These are phyloP conservation scores for Phyllachora maydis DNA, from an alignment of 2,329 filamentous ascomycete species.

Conservation along the genomic window DNA sequence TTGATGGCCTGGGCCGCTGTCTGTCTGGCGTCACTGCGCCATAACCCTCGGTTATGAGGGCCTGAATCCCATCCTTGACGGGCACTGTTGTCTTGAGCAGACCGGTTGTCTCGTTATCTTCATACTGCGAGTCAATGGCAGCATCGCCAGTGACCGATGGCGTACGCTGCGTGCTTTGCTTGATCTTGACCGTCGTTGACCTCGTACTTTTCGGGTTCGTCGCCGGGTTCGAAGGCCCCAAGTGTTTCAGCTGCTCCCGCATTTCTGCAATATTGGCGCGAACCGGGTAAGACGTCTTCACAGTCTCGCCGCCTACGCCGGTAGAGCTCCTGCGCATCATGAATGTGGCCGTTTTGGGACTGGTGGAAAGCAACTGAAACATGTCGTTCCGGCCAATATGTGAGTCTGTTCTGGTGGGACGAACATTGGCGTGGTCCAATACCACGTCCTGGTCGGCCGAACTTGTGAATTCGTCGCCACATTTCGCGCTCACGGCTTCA, in stretches of 20 bases:
- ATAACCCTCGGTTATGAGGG: conserved; percentile 32
- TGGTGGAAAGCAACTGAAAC: conserved; percentile 16
- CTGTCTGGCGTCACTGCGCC: conserved; percentile 17
- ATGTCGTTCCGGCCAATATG: conserved; percentile 16
- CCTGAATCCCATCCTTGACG: conserved; percentile 45
- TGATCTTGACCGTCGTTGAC: conserved; percentile 46
- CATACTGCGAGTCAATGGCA: conserved; percentile 6
- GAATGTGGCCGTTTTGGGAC: conserved; percentile 32
- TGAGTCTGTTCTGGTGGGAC: conserved; percentile 8
- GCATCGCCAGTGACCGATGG: conserved; percentile 6
- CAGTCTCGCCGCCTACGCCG: conserved; percentile 27
- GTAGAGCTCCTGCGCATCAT: conserved; percentile 36
- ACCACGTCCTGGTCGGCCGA: conserved; percentile 9
- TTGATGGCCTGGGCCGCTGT: conserved; percentile 3
- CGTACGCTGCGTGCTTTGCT: conserved; percentile 14
- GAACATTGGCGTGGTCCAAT: conserved; percentile 4
- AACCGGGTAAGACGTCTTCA: conserved; percentile 27
- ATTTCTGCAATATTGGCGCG: conserved; percentile 42
- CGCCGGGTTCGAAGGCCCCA: conserved; percentile 47
- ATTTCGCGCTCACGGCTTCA: conserved; percentile 7
- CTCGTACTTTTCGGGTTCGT: conserved; percentile 40
- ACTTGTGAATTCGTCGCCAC: conserved; percentile 8
- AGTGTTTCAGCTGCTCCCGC: conserved; percentile 39
- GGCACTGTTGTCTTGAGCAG: conserved; percentile 28
- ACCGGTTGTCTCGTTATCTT: conserved; percentile 18